Conservation (phyloP, 2,329 filamentous ascomycete species). For the Alternaria tenuissima region DNA sequence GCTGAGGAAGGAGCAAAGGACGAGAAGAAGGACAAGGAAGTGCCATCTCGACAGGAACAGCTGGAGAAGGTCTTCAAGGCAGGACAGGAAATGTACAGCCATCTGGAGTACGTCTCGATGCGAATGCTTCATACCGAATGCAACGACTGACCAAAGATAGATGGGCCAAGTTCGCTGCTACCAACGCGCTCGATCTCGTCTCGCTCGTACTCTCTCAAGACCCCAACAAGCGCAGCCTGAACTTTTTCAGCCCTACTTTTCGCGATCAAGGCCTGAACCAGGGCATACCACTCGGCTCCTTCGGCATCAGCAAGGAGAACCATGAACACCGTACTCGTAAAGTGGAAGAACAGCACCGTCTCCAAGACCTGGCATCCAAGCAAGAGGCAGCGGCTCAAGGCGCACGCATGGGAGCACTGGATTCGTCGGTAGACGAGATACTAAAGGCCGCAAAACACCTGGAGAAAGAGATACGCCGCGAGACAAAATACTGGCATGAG, state of each 20-base stretch:
- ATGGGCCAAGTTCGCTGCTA: constrained; percentile 42
- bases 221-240: constrained; percentile 34
- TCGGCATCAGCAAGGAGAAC: constrained; percentile 38
- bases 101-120: constrained; percentile 57
- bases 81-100: constrained; percentile 53
- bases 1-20: constrained; percentile 56
- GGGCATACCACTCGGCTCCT: constrained; percentile 50
- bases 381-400: constrained; percentile 66
- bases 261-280: constrained; percentile 32
- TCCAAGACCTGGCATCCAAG: constrained; percentile 47
- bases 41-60: constrained; percentile 43
- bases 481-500: constrained; percentile 89
- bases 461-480: constrained; percentile 77
- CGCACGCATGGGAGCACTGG: constrained; percentile 80
- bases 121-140: constrained; percentile 56
- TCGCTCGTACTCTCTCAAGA: constrained; percentile 44
- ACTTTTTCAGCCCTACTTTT: constrained; percentile 41
- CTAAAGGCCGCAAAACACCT: constrained; percentile 75
- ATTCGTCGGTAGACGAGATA: constrained; percentile 76
- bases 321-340: constrained; percentile 29
- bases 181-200: constrained; percentile 45
- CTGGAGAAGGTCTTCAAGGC: constrained; percentile 52
- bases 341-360: constrained; percentile 35
- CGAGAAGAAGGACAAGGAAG: constrained; percentile 49
- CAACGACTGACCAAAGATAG: constrained; percentile 28